phyloP scores from a whole-genome alignment of 257 asterid species.

The Ophiorrhiza pumila region DNA sequence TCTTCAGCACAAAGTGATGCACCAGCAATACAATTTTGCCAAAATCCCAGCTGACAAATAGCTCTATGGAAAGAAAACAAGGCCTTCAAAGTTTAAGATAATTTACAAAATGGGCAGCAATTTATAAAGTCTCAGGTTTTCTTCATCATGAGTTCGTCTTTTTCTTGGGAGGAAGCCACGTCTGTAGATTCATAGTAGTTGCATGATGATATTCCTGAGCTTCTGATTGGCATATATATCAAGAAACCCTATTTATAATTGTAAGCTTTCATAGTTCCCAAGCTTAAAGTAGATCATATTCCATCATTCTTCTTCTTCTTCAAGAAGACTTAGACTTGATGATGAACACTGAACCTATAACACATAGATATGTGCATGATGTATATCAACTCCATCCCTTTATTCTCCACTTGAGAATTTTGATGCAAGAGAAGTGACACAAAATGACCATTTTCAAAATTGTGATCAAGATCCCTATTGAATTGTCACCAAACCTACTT shows the following conservation, averaged over 20 bases:
- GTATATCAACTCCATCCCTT: constrained; percentile 5
- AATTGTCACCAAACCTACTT: constrained; percentile 4
- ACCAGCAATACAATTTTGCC: no score
- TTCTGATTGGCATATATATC: not conserved
- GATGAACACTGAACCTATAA: not conserved
- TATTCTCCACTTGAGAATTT: constrained; percentile 26
- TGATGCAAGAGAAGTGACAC: constrained; percentile 9
- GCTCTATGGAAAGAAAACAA: no score
- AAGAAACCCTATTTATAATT: not conserved
- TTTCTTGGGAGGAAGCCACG: not conserved
- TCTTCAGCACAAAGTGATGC: no score
- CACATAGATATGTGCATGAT: not conserved
- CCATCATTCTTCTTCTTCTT: not conserved
- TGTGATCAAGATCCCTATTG: constrained; percentile 16
- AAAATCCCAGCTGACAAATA: no score
- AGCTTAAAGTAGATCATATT: not conserved
- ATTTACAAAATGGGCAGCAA: no score
- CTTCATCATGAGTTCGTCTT: not conserved
- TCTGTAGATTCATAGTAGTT: not conserved
- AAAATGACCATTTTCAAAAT: constrained; percentile 13
- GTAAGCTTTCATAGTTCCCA: not conserved
- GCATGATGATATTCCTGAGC: not conserved
- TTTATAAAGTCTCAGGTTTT: not conserved
- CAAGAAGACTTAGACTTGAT: not conserved
- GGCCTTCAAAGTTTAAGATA: no score